Percentiles rank a stretch among this genome's conserved stretches.
These are phyloP conservation scores for Pseudocercospora fijiensis DNA, from an alignment of 2,329 filamentous ascomycete species.

Conservation along the genomic window DNA sequence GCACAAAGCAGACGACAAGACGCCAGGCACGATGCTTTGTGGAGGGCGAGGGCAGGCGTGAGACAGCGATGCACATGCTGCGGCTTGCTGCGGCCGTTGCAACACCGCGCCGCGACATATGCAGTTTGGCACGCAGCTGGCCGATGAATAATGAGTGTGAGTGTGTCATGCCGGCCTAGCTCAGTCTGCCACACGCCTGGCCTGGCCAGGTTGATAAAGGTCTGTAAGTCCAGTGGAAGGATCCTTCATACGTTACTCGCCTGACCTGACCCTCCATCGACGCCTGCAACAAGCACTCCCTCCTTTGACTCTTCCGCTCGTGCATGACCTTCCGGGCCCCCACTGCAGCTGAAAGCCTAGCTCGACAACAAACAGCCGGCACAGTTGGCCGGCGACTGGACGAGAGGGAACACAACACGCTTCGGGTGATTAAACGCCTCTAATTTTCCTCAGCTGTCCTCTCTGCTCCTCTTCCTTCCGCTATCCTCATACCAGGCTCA, in stretches of 20 bases:
- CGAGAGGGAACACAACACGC: not conserved
- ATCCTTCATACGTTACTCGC: conserved; percentile 6
- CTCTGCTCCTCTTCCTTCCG: not conserved
- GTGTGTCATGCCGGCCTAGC: conserved; percentile 11
- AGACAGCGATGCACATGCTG: conserved; percentile 8
- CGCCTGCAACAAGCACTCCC: not conserved
- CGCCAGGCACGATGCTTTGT: not conserved
- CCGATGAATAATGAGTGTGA: not conserved
- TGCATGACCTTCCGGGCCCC: not conserved
- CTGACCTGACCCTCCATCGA: conserved; percentile 3
- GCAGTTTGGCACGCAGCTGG: not conserved
- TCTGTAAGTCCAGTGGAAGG: conserved; percentile 1
- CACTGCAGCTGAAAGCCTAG: conserved; percentile 8
- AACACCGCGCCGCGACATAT: not conserved
- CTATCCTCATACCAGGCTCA: not conserved
- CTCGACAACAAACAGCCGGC: not conserved
- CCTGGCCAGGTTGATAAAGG: conserved; percentile 6
- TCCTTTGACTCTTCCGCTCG: not conserved
- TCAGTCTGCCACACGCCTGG: conserved; percentile 5
- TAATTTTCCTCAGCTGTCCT: not conserved
- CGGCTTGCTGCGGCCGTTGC: conserved; percentile 15
- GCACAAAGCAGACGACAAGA: not conserved
- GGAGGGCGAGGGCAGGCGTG: too few relatives aligned
- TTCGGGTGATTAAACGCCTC: not conserved
- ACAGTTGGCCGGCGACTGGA: not conserved